phyloP scores from a whole-genome alignment of 306 rosid genomes.

The Sicyos baderoa region DNA sequence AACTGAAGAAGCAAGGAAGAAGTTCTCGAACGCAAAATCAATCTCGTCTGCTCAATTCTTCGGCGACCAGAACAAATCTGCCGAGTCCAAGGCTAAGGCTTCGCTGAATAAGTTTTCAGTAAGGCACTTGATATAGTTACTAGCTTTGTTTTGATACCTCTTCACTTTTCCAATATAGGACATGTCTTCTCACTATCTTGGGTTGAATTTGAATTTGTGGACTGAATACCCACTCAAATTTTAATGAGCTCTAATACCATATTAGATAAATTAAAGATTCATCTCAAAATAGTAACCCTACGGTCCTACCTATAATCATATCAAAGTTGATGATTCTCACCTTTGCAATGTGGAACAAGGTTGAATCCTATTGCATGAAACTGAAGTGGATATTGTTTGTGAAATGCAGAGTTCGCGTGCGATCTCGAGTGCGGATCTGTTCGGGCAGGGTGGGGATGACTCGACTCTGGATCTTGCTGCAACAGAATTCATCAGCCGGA shows the following conservation, averaged over 20 bases:
- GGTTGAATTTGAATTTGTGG: too few relatives aligned
- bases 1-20: slow-evolving; percentile 81
- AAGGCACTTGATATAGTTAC: slow-evolving; percentile 18
- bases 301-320: too few relatives aligned
- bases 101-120: slow-evolving; percentile 82
- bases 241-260: too few relatives aligned
- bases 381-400: not conserved
- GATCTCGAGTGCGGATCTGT: slow-evolving; percentile 85
- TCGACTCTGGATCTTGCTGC: slow-evolving; percentile 51
- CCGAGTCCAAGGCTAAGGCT: slow-evolving; percentile 51
- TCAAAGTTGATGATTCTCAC: too few relatives aligned
- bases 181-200: too few relatives aligned
- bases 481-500: slow-evolving; percentile 57
- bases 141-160: not conserved
- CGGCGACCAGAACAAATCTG: slow-evolving; percentile 64
- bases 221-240: too few relatives aligned
- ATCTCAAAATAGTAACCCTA: too few relatives aligned
- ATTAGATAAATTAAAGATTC: too few relatives aligned
- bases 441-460: slow-evolving; percentile 45
- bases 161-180: too few relatives aligned
- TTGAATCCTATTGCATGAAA: not conserved
- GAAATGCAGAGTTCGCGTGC: slow-evolving; percentile 58
- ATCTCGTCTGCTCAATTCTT: slow-evolving; percentile 88
- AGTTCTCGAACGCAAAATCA: slow-evolving; percentile 88
- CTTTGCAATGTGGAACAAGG: too few relatives aligned